Evolutionary conservation across 768 basidiomycete genomes (phyloP).

Genomic region (Boletus fagicola): DNA sequence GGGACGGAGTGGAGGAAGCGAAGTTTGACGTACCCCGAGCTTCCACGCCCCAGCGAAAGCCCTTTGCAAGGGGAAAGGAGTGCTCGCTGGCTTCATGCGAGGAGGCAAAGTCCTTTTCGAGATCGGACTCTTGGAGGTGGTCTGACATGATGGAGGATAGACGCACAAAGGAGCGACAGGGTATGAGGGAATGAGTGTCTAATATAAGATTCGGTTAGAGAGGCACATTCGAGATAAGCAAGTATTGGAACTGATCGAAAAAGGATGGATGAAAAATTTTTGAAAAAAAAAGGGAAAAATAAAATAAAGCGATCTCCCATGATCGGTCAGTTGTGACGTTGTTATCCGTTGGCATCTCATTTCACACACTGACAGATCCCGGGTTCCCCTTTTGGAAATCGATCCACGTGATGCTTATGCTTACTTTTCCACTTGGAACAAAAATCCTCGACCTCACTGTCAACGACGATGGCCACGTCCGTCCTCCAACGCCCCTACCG

Average conservation of each 20-base stretch:
- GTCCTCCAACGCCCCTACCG: constrained; percentile 65
- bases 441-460: not conserved
- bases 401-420: constrained; percentile 16
- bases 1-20: not conserved
- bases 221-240: constrained; percentile 7
- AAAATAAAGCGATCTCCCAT: not conserved
- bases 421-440: not conserved
- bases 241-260: not conserved
- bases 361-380: not conserved
- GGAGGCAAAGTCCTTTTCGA: constrained; percentile 31
- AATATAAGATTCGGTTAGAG: constrained; percentile 11
- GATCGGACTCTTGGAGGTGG: constrained; percentile 18
- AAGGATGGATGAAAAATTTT: not conserved
- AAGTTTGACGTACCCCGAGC: constrained; percentile 23
- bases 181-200: not conserved
- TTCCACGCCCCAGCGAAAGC: constrained; percentile 35
- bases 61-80: constrained; percentile 6
- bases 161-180: constrained; percentile 7
- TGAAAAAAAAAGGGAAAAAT: not conserved
- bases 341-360: not conserved
- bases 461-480: constrained; percentile 12
- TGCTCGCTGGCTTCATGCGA: constrained; percentile 4
- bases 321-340: constrained; percentile 4
- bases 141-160: constrained; percentile 25
- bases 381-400: constrained; percentile 5